These are phyloP conservation scores for Colletotrichum magnum DNA, from an alignment of 2,329 filamentous ascomycete species.

Conservation along the genomic window DNA sequence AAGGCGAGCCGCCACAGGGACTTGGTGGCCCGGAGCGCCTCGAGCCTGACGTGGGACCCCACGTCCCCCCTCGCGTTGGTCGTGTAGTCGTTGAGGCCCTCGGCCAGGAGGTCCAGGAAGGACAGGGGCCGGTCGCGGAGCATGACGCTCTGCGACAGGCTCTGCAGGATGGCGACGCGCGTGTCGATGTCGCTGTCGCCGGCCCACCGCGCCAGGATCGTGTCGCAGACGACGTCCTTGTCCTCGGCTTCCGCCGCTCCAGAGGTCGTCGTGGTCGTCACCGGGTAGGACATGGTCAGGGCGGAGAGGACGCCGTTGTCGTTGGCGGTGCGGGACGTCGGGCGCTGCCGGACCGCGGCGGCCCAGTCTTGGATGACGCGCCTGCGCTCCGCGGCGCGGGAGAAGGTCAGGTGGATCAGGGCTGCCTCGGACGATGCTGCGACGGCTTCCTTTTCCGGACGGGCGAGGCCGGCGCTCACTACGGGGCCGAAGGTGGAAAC, in stretches of 20 bases:
- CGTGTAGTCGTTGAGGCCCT: constrained; percentile 88
- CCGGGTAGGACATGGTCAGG: constrained; percentile 63
- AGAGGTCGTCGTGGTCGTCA: constrained; percentile 44
- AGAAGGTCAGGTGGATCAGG: constrained; percentile 64
- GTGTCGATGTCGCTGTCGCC: constrained; percentile 65
- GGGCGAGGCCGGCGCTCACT: constrained; percentile 62
- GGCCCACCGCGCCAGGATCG: constrained; percentile 68
- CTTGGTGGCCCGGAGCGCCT: constrained; percentile 83
- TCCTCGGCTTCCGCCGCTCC: constrained; percentile 43
- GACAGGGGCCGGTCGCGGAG: constrained; percentile 55
- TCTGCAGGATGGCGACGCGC: constrained; percentile 68
- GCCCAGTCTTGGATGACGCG: constrained; percentile 63
- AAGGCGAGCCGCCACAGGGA: constrained; percentile 64
- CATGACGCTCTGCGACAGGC: constrained; percentile 63
- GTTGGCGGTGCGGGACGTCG: constrained; percentile 52
- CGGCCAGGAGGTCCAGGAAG: constrained; percentile 63
- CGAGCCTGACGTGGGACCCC: constrained; percentile 86
- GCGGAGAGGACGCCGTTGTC: constrained; percentile 68
- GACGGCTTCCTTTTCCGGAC: constrained; percentile 65
- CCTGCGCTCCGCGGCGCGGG: constrained; percentile 52
- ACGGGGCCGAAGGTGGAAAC: constrained; percentile 48
- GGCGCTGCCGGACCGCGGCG: constrained; percentile 53
- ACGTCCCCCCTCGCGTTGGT: constrained; percentile 91
- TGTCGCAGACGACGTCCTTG: constrained; percentile 53
- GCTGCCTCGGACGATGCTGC: constrained; percentile 65